These are phyloP conservation scores for Microdochium bolleyi DNA, from an alignment of 2,329 filamentous ascomycete genomes.

Conservation along the genomic window DNA sequence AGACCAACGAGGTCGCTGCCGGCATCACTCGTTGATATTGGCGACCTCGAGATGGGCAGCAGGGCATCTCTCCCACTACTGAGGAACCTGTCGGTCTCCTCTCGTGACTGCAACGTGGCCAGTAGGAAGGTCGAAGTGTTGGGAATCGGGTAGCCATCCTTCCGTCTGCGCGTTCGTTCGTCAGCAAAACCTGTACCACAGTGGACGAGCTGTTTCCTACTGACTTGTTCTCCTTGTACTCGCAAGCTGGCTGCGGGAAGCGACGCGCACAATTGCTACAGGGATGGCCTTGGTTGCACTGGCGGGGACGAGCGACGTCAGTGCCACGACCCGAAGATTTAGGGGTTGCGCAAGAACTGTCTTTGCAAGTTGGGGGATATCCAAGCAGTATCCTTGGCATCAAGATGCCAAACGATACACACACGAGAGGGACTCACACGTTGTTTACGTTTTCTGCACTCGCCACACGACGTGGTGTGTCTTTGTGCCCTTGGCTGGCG, in stretches of 20 bases:
- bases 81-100: neutral
- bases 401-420: neutral
- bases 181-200: neutral
- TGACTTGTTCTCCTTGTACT: constrained; percentile 29
- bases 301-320: constrained; percentile 1
- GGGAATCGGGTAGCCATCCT: neutral
- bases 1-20: constrained; percentile 5
- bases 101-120: neutral
- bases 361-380: neutral
- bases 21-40: neutral
- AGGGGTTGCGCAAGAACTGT: neutral
- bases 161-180: constrained; percentile 7
- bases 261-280: constrained; percentile 45
- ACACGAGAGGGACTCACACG: constrained; percentile 26
- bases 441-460: constrained; percentile 44
- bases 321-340: too few relatives aligned
- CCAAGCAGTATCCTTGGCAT: too few relatives aligned
- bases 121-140: neutral
- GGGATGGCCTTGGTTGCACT: constrained; percentile 47
- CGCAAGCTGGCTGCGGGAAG: constrained; percentile 42
- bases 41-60: neutral
- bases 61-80: neutral
- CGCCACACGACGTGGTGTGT: constrained; percentile 36
- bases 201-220: constrained; percentile 4
- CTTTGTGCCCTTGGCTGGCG: constrained; percentile 21